Evolutionary conservation across 176 grass and related monocot species (phyloP), one percentile per base, ranked within the genome.

Genomic region (Carex kokanica): DNA sequence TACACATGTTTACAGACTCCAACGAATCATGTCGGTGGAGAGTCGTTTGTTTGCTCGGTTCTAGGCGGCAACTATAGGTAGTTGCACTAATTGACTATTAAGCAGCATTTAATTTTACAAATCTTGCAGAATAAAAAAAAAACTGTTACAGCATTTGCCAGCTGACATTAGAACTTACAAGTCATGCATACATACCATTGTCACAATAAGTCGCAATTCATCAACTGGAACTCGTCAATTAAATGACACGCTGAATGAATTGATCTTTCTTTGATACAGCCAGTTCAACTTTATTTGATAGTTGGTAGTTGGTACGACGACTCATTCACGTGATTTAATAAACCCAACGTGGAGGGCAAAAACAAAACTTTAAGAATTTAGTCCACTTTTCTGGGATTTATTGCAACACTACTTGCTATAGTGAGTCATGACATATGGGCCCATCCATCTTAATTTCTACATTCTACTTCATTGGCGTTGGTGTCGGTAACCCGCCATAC

Each of bases 241-340:
- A 12, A 55, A 54, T 29, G 21, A 77, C 73, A 77, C 73, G 73
- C 23, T 54, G 4, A 16, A 16, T 16, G 11, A 16, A 16, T 16
- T 77, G 49, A 77, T 11, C 49, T 55, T 77, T 77, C 49, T 6
- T 74, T 75, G 72, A 75, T 24, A 75, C 23, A 25, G 29, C 72
- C 47, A 29, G 29, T 77, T 55, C 73, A 77, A 77, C 73, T 53
- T 49, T 55, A 54, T 55, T 17, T 18, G 18, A 7, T 54, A 53
- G 54, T 16, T 29, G 29, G 29, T 21, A 75, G 21, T 25, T 29
- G 72, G 72, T 75, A 75, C 72, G 43, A 27, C 8, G 72, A 55
- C 72, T 53, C 72, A 27, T 53, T 75, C 47, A 54, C 49, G 47
- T 53, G 72, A 75, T 47, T 75, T 75, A 53, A 75, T 75, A 54